Percentiles rank a stretch among this genome's conserved stretches.
Evolutionary conservation across 768 basidiomycete species (phyloP).

Genomic region (Leccinum olivaceopallidum): DNA sequence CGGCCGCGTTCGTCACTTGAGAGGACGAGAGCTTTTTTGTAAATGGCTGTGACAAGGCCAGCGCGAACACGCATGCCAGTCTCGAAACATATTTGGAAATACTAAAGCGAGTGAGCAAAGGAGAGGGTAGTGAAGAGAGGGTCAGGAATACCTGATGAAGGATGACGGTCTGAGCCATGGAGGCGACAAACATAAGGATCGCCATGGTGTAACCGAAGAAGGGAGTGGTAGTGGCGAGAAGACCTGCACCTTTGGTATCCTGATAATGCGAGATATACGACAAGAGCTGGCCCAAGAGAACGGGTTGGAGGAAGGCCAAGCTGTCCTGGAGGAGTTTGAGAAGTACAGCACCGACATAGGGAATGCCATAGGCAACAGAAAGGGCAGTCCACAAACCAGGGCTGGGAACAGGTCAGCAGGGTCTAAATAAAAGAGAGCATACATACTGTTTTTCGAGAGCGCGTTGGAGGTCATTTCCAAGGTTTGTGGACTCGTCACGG

Average conservation of each 20-base stretch:
- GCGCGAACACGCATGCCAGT: conserved; percentile 94
- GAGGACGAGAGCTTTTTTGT: conserved; percentile 81
- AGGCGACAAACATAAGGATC: conserved; percentile 74
- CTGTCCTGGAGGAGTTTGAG: conserved; percentile 82
- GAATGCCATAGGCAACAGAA: conserved; percentile 74
- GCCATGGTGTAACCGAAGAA: conserved; percentile 79
- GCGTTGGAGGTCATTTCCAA: conserved; percentile 59
- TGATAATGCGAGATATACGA: conserved; percentile 83
- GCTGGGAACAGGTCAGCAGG: conserved; percentile 34
- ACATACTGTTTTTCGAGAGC: conserved; percentile 68
- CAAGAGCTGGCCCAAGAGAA: conserved; percentile 77
- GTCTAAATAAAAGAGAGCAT: background rate
- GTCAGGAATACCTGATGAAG: conserved; percentile 65
- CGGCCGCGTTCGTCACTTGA: conserved; percentile 83
- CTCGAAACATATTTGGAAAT: conserved; percentile 82
- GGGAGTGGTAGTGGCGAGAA: conserved; percentile 32
- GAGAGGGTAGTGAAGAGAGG: background rate
- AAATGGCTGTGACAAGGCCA: conserved; percentile 83
- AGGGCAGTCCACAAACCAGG: conserved; percentile 73
- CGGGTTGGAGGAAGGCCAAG: conserved; percentile 84
- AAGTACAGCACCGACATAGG: conserved; percentile 58
- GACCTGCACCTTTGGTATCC: conserved; percentile 36
- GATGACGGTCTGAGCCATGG: conserved; percentile 75
- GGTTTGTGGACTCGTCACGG: conserved; percentile 65
- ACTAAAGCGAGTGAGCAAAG: conserved; percentile 41